Evolutionary conservation across 768 basidiomycete genomes (phyloP), one percentile per base, ranked within the genome.

Genomic region (Lepiota subincarnata): DNA sequence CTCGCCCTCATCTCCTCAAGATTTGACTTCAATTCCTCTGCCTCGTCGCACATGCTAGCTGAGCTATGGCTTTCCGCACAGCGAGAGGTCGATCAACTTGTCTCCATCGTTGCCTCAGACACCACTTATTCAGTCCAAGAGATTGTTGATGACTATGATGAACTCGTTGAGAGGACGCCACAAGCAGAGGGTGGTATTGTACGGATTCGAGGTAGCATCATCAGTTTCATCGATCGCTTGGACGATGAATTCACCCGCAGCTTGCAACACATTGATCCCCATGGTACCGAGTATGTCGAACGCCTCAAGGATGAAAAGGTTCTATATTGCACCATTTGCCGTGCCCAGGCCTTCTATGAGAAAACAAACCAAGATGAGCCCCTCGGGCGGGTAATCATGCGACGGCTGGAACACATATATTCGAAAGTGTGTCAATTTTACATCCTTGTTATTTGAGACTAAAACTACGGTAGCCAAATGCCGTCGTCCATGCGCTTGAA

Each of bases 161-260:
- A 98, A 58, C 75, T 86, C 41, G 67, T 77, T 18, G 96, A 99
- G 70, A 85, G 96, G 40, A 75, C 81, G 2, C 93, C 95, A 6
- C 75, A 78, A 24, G 73, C 78, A 7, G 87, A 92, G 60, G 75
- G 81, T 20, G 87, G 89, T 10, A 64, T 86, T 41, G 93, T 98
- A 54, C 81, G 84, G 55, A 88, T 99, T 55, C 87, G 96, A 48
- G 97, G 97, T 39, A 96, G 90, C 65, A 83, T 99, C 68, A 96
- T 98, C 70, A 92, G 91, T 65, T 92, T 97, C 60, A 82, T 99
- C 43, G 97, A 99, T 68, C 86, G 95, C 49, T 72, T 99, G 43
- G 97, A 98, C 66, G 97, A 98, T 62, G 97, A 99, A 71, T 99
- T 99, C 68, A 98, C 94, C 40, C 90, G 90, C 65, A 94, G 92